These are phyloP conservation scores for Coemansia sp. DNA, from an alignment of 192 early-diverging fungal genomes.

Conservation along the genomic window DNA sequence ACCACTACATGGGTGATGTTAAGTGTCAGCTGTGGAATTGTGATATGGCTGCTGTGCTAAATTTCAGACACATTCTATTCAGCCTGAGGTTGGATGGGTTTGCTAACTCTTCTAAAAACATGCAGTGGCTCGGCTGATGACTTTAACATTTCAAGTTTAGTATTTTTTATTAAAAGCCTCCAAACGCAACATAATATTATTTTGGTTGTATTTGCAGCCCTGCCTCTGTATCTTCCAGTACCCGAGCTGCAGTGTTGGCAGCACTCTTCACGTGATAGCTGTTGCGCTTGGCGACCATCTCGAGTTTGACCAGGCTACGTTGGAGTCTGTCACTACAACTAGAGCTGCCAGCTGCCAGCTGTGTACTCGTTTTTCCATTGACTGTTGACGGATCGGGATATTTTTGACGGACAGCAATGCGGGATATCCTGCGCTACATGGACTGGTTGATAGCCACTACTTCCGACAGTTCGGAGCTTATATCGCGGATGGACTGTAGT, in stretches of 20 bases:
- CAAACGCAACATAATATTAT: background rate
- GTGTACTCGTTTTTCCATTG: background rate
- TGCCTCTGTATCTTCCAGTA: background rate
- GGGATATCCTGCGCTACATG: background rate
- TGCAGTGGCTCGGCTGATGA: too few species aligned
- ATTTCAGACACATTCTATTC: too few species aligned
- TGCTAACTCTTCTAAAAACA: too few species aligned
- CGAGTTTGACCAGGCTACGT: background rate
- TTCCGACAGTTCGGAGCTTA: background rate
- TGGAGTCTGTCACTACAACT: background rate
- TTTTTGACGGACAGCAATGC: background rate
- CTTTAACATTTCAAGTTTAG: background rate
- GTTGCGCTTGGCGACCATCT: background rate
- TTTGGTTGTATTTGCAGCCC: background rate
- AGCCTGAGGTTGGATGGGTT: too few species aligned
- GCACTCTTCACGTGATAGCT: background rate
- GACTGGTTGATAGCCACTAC: background rate
- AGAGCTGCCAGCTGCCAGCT: background rate
- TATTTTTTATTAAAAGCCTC: background rate
- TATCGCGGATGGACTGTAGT: background rate
- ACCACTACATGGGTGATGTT: too few species aligned
- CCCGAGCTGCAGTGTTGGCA: background rate
- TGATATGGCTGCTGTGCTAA: too few species aligned
- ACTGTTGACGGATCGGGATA: background rate
- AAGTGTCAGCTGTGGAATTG: too few species aligned